A percentile compares a stretch with the other conserved stretches of the same genome.
Evolutionary conservation across 768 basidiomycete species (phyloP).

Genomic region (Russula emetica): DNA sequence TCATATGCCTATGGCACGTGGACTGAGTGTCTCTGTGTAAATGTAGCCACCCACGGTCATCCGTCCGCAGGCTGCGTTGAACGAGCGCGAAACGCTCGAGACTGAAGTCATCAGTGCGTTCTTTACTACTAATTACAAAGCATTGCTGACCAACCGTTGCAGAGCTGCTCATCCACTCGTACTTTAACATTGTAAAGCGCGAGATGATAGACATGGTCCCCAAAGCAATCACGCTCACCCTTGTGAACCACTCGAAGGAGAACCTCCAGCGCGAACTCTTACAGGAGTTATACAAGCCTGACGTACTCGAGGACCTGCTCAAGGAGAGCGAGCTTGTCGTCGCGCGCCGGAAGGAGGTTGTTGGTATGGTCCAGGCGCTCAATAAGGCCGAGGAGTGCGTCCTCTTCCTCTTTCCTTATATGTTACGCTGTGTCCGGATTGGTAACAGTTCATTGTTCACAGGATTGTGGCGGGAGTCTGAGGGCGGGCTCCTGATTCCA

Average conservation of each 20-base stretch:
- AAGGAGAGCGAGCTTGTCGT: conserved; percentile 93
- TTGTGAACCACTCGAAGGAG: conserved; percentile 92
- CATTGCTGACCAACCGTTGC: conserved; percentile 2
- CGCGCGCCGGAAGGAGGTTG: conserved; percentile 87
- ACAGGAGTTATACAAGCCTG: conserved; percentile 95
- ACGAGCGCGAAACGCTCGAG: conserved; percentile 95
- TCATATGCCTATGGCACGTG: conserved; percentile 20
- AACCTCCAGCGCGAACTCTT: conserved; percentile 89
- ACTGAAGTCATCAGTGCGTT: conserved; percentile 97
- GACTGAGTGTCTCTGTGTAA: conserved; percentile 32
- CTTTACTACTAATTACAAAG: neutral
- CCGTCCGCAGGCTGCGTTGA: conserved; percentile 85
- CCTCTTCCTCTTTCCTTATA: neutral
- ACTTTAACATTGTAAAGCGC: conserved; percentile 97
- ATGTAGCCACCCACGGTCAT: conserved; percentile 76
- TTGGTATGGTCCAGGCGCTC: conserved; percentile 87
- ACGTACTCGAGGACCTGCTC: conserved; percentile 89
- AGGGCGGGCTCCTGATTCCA: neutral
- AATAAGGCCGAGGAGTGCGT: conserved; percentile 96
- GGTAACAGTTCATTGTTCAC: conserved; percentile 1
- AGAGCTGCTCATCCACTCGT: conserved; percentile 95
- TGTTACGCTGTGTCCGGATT: neutral
- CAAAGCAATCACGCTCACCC: conserved; percentile 87
- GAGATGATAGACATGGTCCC: conserved; percentile 99
- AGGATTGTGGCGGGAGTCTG: conserved; percentile 65